Evolutionary conservation across 768 basidiomycete genomes (phyloP).

Genomic region (Phanerochaete sordida): DNA sequence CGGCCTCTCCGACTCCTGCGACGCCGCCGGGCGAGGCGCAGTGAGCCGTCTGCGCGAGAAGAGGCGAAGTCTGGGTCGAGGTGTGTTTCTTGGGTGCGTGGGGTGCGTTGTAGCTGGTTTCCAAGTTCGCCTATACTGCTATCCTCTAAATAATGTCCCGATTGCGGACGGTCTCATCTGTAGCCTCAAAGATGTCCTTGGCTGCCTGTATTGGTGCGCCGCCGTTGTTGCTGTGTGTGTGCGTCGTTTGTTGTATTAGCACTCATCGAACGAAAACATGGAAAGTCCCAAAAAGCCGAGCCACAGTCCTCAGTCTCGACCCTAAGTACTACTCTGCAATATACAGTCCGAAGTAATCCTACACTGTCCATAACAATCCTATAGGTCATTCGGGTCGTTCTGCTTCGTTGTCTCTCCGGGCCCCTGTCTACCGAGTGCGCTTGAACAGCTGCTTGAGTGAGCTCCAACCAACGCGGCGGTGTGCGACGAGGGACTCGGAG

Average conservation of each 20-base stretch:
- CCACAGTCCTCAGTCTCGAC: not conserved
- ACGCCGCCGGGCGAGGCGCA: not conserved
- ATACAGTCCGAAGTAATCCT: not conserved
- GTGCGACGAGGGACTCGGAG: constrained; percentile 2
- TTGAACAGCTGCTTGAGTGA: constrained; percentile 4
- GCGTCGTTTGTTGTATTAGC: not conserved
- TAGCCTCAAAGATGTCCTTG: not conserved
- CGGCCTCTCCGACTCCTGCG: not conserved
- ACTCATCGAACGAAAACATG: not conserved
- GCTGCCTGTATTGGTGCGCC: not conserved
- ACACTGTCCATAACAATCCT: not conserved
- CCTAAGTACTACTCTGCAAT: not conserved
- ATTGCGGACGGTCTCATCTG: not conserved
- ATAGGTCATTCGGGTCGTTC: not conserved
- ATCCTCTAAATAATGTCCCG: constrained; percentile 1
- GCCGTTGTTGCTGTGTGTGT: not conserved
- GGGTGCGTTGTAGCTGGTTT: not conserved
- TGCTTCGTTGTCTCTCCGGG: not conserved
- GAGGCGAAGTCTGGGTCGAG: not conserved
- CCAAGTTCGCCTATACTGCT: not conserved
- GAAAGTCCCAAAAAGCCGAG: not conserved
- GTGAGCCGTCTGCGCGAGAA: not conserved
- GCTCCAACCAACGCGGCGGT: not conserved
- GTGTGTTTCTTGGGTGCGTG: not conserved
- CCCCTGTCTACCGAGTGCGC: not conserved